Evolutionary conservation across 257 asterid genomes (phyloP), one percentile per base, ranked within the genome.

Genomic region (Orobanche coerulescens): DNA sequence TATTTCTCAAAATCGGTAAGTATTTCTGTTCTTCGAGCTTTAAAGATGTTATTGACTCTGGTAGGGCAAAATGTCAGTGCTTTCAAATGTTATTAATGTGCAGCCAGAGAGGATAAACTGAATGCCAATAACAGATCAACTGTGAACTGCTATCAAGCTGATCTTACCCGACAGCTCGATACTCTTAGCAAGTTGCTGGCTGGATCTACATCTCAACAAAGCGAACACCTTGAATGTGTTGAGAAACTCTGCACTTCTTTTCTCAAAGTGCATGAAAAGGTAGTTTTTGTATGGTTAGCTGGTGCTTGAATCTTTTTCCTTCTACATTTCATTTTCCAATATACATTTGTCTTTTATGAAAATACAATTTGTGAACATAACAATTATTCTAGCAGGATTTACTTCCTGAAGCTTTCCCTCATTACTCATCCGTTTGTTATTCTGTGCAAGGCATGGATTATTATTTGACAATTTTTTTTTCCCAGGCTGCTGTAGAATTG

Each of bases 91-190:
- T 55, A 20, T 44, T 22, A 44, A 59, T 66, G 22, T 74, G 63
- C 76, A 87, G 94, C 83, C 10, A 74, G 88, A 70, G 94, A 82
- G 75, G 91, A 87, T 69, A 77, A 79, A 74, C 52, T 84, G 67
- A 79, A 64, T 68, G 78, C 84, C 9, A 80, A 79, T 58, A 87
- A 87, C 69, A 81, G 82, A 73, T 78, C 82, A 7, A 76, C 76
- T 5, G 81, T 81, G 68, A 71, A 61, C 71, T 74, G 67, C 70
- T 87, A 71, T 69, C 91, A 84, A 72, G 66, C 77, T 62, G 94
- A 84, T 64, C 82, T 84, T 22, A 56, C 79, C 3, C 67, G 70
- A 57, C 83, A 87, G 67, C 82, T 84, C 47, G 76, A 61, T 64
- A 68, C 77, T 49, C 91, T 87, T 66, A 50, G 81, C 58, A 65